Percentiles rank a stretch among this genome's conserved stretches.
Conservation (phyloP, 176 grass and related monocot species). For the Avena eriantha region DNA sequence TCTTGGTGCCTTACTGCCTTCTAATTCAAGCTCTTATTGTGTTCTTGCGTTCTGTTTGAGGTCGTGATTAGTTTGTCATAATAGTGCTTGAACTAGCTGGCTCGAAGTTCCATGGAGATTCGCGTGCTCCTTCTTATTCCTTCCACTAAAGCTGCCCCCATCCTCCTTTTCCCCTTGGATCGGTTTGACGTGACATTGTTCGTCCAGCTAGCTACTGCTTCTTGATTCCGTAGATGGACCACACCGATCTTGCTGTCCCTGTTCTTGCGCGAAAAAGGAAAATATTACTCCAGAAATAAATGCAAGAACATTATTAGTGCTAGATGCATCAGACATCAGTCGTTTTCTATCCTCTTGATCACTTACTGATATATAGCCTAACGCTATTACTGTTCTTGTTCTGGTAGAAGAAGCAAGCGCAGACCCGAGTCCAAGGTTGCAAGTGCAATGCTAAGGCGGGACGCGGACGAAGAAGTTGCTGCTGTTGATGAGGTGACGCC, state of each 20-base stretch:
- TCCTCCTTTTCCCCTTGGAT: slow-evolving; percentile 28
- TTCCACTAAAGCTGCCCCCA: slow-evolving; percentile 36
- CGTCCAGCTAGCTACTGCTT: not conserved
- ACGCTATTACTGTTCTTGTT: slow-evolving; percentile 9
- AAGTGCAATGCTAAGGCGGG: slow-evolving; percentile 54
- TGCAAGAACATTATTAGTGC: not conserved
- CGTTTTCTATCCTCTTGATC: not conserved
- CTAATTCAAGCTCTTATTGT: not conserved
- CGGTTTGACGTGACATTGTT: slow-evolving; percentile 22
- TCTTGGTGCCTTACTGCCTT: not conserved
- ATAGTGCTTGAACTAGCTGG: not conserved
- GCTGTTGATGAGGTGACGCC: not conserved
- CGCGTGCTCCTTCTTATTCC: slow-evolving; percentile 45
- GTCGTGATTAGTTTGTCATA: not conserved
- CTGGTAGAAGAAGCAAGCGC: not conserved
- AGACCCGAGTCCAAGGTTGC: slow-evolving; percentile 12
- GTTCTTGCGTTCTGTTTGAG: not conserved
- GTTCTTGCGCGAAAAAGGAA: slow-evolving; percentile 23
- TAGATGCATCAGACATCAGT: not conserved
- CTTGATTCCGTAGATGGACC: slow-evolving; percentile 6
- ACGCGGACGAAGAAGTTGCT: not conserved
- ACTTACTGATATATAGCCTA: not conserved
- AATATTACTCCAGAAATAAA: not conserved
- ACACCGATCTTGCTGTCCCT: not conserved
- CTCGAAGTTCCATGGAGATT: slow-evolving; percentile 17